These are phyloP conservation scores for Tetrahymena thermophila DNA, from an alignment of 73 alveolate genomes.

Conservation along the genomic window DNA sequence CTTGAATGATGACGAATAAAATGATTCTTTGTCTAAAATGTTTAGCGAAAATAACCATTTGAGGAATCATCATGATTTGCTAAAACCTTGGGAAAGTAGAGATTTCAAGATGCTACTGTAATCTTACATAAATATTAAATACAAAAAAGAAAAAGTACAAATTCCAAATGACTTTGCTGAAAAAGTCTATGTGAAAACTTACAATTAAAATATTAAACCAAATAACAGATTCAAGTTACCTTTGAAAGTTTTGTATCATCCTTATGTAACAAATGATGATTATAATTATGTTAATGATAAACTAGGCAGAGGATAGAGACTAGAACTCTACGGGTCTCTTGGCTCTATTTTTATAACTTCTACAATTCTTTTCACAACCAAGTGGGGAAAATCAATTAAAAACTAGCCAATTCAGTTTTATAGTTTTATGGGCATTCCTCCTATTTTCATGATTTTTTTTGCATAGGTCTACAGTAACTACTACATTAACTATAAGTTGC, in stretches of 20 bases:
- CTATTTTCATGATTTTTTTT: background rate
- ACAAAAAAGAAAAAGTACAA: background rate
- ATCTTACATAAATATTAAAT: background rate
- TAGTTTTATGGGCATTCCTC: background rate
- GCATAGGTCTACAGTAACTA: background rate
- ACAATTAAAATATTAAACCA: background rate
- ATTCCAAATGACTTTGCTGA: background rate
- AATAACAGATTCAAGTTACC: background rate
- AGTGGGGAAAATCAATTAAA: background rate
- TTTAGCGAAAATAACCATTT: background rate
- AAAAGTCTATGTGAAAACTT: background rate
- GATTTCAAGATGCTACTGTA: background rate
- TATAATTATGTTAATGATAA: background rate
- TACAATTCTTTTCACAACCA: background rate
- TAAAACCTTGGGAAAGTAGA: background rate
- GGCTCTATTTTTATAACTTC: background rate
- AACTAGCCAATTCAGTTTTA: background rate
- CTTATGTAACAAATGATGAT: background rate
- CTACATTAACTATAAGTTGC: background rate
- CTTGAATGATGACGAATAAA: background rate
- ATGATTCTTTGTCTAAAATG: background rate
- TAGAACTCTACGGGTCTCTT: background rate
- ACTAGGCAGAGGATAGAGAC: background rate
- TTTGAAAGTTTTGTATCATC: background rate
- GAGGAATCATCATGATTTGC: background rate